Evolutionary conservation across 1,139 yeast species (phyloP), one percentile per base, ranked within the genome.

Genomic region (Hyphopichia burtonii): DNA sequence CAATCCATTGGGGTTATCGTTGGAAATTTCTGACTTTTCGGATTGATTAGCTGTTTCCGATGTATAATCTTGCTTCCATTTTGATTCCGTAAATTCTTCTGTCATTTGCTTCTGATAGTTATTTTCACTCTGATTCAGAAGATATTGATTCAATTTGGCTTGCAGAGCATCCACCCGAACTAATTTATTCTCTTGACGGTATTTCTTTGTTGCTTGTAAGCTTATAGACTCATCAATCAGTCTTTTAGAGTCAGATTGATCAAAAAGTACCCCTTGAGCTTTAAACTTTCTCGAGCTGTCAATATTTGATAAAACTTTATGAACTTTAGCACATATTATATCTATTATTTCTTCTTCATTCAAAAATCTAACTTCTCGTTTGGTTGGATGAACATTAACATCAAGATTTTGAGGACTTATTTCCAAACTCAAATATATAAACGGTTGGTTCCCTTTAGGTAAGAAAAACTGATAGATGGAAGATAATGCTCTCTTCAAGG

Each of bases 341-440:
- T 84, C 90, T 7, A 88, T 76, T 18, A 94, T 87, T 56, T 90
- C 98, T 41, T 86, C 95, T 55, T 94, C 98, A 56, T 82, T 64
- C 31, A 93, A 66, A 58, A 94, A 90, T 39, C 96, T 65, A 1
- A 94, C 98, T 54, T 93, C 98, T 41, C 94, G 74, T 54, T 93
- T 93, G 0, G 99, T 93, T 0, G 99, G 99, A 56, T 94, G 99
- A 9, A 94, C 83, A 59, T 93, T 93, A 10, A 93, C 99, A 59
- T 93, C 99, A 12, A 93, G 71, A 45, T 84, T 83, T 28, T 66
- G 68, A 0, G 97, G 87, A 16, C 73, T 68, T 5, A 93, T 80
- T 31, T 71, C 70, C 18, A 93, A 59, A 37, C 88, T 74, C 41
- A 93, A 49, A 61, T 90, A 93, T 1, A 88, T 74, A 58, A 93